These are phyloP conservation scores for Tardiomyces digboiensis DNA, from an alignment of 1,139 yeast genomes.

Conservation along the genomic window DNA sequence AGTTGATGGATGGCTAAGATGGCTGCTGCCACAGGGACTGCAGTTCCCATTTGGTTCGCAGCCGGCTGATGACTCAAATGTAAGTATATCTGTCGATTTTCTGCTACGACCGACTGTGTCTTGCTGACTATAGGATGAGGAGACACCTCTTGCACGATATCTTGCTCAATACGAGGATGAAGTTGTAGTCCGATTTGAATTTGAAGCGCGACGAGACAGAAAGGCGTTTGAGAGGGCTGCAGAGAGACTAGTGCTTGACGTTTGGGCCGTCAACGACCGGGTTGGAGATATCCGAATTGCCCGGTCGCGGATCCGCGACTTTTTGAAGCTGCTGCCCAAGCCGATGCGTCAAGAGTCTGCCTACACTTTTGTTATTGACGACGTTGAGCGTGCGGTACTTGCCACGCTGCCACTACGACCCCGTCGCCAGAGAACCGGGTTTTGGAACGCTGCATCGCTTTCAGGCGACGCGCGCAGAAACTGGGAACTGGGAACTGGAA, in stretches of 20 bases:
- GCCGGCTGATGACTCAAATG: too few species aligned
- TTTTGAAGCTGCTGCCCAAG: slow-evolving; percentile 22
- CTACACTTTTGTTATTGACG: slow-evolving; percentile 19
- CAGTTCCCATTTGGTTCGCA: neutral
- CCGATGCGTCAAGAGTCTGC: slow-evolving; percentile 14
- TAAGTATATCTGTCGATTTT: too few species aligned
- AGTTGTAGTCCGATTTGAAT: slow-evolving; percentile 40
- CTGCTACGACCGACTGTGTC: too few species aligned
- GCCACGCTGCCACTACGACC: slow-evolving; percentile 15
- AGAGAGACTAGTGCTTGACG: slow-evolving; percentile 23
- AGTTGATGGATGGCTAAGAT: neutral
- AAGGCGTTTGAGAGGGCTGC: slow-evolving; percentile 20
- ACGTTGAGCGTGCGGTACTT: slow-evolving; percentile 24
- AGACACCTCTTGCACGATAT: neutral
- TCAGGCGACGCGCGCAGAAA: neutral
- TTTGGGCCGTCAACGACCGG: slow-evolving; percentile 26
- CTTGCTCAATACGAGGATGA: slow-evolving; percentile 37
- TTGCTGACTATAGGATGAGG: too few species aligned
- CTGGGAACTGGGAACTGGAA: neutral
- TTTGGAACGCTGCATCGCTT: neutral
- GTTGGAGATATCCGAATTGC: slow-evolving; percentile 23
- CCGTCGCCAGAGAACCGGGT: neutral
- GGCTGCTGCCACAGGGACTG: neutral
- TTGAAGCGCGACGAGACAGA: slow-evolving; percentile 17
- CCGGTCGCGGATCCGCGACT: slow-evolving; percentile 16